Evolutionary conservation across 2,329 filamentous ascomycete genomes (phyloP).

Genomic region (Chaetomiaceae sp.): DNA sequence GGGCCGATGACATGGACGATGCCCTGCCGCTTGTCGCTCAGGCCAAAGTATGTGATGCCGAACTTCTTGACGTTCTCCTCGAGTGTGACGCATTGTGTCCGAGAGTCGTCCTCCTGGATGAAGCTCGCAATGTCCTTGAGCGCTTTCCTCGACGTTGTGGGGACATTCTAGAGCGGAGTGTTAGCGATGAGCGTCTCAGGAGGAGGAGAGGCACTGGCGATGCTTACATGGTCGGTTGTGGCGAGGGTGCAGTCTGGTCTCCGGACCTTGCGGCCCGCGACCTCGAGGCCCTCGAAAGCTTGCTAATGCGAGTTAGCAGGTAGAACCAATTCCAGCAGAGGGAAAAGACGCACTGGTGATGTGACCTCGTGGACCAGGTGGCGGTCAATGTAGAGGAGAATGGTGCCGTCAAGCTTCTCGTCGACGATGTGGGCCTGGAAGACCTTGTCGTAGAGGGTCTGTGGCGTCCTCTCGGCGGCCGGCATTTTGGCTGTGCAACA

Average conservation of each 20-base stretch:
- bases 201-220: not conserved
- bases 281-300: slow-evolving; percentile 93
- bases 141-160: slow-evolving; percentile 82
- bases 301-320: slow-evolving; percentile 52
- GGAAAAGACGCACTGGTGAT: slow-evolving; percentile 65
- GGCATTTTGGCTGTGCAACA: slow-evolving; percentile 59
- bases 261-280: slow-evolving; percentile 81
- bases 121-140: slow-evolving; percentile 93
- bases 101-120: slow-evolving; percentile 90
- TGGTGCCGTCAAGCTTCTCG: slow-evolving; percentile 88
- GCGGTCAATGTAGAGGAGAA: slow-evolving; percentile 91
- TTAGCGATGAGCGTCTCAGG: not conserved
- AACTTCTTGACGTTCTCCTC: slow-evolving; percentile 98
- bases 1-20: slow-evolving; percentile 98
- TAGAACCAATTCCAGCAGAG: not conserved
- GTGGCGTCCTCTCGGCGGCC: slow-evolving; percentile 63
- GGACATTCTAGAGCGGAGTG: slow-evolving; percentile 66
- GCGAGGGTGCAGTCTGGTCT: slow-evolving; percentile 94
- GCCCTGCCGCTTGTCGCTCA: slow-evolving; percentile 93
- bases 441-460: slow-evolving; percentile 97
- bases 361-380: slow-evolving; percentile 98
- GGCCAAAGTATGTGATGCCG: slow-evolving; percentile 93
- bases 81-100: slow-evolving; percentile 88
- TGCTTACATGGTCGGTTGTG: slow-evolving; percentile 87
- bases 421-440: slow-evolving; percentile 92